Conservation (phyloP, 2,329 filamentous ascomycete genomes). For the Alternaria incomplexa region DNA sequence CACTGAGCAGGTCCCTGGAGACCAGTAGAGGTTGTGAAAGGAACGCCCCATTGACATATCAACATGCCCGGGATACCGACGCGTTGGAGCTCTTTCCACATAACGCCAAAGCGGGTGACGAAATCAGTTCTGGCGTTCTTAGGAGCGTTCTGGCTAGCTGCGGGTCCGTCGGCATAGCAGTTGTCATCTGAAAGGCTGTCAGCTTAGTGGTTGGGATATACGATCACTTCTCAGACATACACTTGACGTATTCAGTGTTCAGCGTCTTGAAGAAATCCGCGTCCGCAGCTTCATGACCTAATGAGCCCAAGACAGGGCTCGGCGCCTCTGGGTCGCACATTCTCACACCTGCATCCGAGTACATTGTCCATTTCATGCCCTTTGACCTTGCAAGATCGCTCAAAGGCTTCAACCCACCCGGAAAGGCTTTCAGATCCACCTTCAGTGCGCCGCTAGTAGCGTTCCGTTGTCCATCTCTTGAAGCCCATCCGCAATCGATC, state of each 20-base stretch:
- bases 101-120: constrained; percentile 16
- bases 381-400: constrained; percentile 27
- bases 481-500: constrained; percentile 26
- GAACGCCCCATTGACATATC: constrained; percentile 27
- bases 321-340: constrained; percentile 26
- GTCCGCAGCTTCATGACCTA: constrained; percentile 24
- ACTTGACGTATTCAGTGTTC: constrained; percentile 28
- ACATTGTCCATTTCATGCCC: constrained; percentile 33
- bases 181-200: constrained; percentile 20
- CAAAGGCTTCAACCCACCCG: constrained; percentile 22
- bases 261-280: constrained; percentile 27
- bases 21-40: constrained; percentile 16
- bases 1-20: constrained; percentile 22
- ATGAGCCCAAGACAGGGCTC: constrained; percentile 20
- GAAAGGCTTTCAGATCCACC: constrained; percentile 18
- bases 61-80: constrained; percentile 23
- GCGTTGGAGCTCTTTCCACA: constrained; percentile 29
- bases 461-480: constrained; percentile 23
- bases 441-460: constrained; percentile 22
- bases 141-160: constrained; percentile 21
- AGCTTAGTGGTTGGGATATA: too few species aligned
- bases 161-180: constrained; percentile 24
- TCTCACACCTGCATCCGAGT: constrained; percentile 25
- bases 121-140: constrained; percentile 25
- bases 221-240: too few species aligned